Percentiles rank a stretch among this genome's conserved stretches.
Conservation (phyloP, 805 yeast species). For the Nakazawaea ishiwadae region DNA sequence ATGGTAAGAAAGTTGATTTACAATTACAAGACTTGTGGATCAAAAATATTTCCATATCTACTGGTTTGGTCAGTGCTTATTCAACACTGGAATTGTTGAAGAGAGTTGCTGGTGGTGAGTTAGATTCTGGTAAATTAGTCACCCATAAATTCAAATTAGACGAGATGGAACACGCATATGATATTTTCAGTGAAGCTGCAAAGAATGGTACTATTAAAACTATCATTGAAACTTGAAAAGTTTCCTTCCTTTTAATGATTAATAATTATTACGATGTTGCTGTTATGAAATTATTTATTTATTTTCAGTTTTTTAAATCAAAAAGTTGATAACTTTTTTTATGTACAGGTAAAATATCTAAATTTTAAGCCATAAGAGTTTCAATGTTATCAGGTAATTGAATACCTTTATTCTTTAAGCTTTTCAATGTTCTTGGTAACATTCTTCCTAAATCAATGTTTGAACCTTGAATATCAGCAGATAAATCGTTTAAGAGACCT, state of each 20-base stretch:
- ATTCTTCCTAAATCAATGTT: slow-evolving; percentile 32
- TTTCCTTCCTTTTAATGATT: background rate
- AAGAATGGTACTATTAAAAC: slow-evolving; percentile 54
- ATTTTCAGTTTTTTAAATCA: no score
- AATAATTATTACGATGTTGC: background rate
- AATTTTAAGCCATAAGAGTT: background rate
- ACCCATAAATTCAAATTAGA: slow-evolving; percentile 54
- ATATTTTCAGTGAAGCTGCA: slow-evolving; percentile 48
- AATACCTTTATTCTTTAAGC: slow-evolving; percentile 17
- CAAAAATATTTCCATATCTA: slow-evolving; percentile 36
- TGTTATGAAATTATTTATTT: background rate
- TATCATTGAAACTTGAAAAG: slow-evolving; percentile 12
- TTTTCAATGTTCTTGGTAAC: slow-evolving; percentile 32
- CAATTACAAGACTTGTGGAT: slow-evolving; percentile 42
- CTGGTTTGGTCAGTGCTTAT: slow-evolving; percentile 47
- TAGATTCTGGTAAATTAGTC: slow-evolving; percentile 47
- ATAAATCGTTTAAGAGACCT: slow-evolving; percentile 34
- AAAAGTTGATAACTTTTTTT: no score
- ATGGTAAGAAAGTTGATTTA: slow-evolving; percentile 36
- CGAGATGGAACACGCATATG: slow-evolving; percentile 58
- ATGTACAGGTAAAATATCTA: background rate
- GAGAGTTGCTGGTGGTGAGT: slow-evolving; percentile 30
- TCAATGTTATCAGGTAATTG: slow-evolving; percentile 17
- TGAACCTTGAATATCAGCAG: slow-evolving; percentile 17
- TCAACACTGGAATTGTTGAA: slow-evolving; percentile 34